phyloP scores from a whole-genome alignment of 176 grass and related monocot species.

The Avena eriantha region DNA sequence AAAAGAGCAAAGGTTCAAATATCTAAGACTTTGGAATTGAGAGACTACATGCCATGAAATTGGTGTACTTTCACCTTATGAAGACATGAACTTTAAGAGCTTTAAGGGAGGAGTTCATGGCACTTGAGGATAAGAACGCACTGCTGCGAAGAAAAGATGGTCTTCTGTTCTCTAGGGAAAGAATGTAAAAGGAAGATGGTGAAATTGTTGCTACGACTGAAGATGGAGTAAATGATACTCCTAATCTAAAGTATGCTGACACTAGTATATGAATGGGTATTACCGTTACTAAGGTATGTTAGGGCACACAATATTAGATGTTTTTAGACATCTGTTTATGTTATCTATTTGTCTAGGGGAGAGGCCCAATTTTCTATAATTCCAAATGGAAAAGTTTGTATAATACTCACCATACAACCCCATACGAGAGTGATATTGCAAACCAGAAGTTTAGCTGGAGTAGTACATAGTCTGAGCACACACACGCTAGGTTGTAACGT shows the following conservation, averaged over 20 bases:
- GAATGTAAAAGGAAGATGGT: slow-evolving; percentile 83
- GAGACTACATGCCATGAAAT: too few relatives aligned
- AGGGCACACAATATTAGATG: not conserved
- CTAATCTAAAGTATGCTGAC: slow-evolving; percentile 76
- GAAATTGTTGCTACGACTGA: slow-evolving; percentile 95
- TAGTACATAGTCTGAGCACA: not conserved
- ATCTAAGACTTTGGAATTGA: too few relatives aligned
- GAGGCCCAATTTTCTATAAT: not conserved
- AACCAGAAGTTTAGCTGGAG: not conserved
- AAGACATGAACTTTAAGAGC: slow-evolving; percentile 45
- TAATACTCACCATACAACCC: not conserved
- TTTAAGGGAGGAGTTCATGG: slow-evolving; percentile 66
- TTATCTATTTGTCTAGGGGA: not conserved
- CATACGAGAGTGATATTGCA: not conserved
- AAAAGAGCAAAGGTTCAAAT: too few relatives aligned
- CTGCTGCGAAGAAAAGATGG: slow-evolving; percentile 60
- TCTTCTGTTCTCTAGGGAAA: slow-evolving; percentile 85
- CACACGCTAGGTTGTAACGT: not conserved
- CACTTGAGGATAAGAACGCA: slow-evolving; percentile 45
- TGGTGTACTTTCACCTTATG: too few relatives aligned
- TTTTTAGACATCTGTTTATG: not conserved
- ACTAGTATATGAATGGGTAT: slow-evolving; percentile 90
- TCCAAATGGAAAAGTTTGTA: not conserved
- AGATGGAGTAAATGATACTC: slow-evolving; percentile 88
- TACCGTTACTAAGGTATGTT: slow-evolving; percentile 78